Evolutionary conservation across 2,329 filamentous ascomycete species (phyloP).

Genomic region (Dendryphion nanum): DNA sequence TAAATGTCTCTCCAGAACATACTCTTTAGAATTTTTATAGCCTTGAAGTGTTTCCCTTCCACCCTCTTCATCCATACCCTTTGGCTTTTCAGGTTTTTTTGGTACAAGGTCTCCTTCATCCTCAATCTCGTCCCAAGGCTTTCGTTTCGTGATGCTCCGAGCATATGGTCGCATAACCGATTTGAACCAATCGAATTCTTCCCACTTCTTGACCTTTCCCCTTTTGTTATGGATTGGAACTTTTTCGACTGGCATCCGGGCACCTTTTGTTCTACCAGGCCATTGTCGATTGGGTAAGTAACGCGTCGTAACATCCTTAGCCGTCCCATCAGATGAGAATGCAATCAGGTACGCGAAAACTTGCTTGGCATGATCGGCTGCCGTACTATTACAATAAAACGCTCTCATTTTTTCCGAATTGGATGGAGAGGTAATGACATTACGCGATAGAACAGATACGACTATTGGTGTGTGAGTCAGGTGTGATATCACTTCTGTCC

Average conservation of each 20-base stretch:
- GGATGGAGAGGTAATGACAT: constrained; percentile 54
- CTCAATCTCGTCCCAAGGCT: constrained; percentile 75
- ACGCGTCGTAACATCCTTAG: constrained; percentile 90
- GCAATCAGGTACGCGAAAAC: constrained; percentile 87
- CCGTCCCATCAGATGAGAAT: constrained; percentile 78
- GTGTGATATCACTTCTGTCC: constrained; percentile 86
- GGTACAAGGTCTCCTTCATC: constrained; percentile 74
- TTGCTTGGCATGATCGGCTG: constrained; percentile 83
- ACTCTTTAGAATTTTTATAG: constrained; percentile 83
- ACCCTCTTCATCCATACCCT: constrained; percentile 71
- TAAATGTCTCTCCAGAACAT: constrained; percentile 79
- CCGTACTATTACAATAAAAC: constrained; percentile 79
- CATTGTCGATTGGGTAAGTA: constrained; percentile 80
- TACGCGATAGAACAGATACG: constrained; percentile 59
- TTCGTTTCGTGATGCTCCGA: constrained; percentile 54
- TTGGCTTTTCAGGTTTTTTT: constrained; percentile 57
- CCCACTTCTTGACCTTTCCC: constrained; percentile 74
- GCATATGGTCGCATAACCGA: constrained; percentile 73
- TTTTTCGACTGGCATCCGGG: constrained; percentile 75
- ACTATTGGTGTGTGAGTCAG: constrained; percentile 75
- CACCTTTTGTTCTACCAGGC: constrained; percentile 87
- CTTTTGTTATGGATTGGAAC: constrained; percentile 73
- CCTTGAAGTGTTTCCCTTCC: constrained; percentile 77
- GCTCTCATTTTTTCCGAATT: constrained; percentile 69
- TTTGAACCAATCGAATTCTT: constrained; percentile 87